Conservation (phyloP, 768 basidiomycete species). For the Omphalotus guepiniiformis region DNA sequence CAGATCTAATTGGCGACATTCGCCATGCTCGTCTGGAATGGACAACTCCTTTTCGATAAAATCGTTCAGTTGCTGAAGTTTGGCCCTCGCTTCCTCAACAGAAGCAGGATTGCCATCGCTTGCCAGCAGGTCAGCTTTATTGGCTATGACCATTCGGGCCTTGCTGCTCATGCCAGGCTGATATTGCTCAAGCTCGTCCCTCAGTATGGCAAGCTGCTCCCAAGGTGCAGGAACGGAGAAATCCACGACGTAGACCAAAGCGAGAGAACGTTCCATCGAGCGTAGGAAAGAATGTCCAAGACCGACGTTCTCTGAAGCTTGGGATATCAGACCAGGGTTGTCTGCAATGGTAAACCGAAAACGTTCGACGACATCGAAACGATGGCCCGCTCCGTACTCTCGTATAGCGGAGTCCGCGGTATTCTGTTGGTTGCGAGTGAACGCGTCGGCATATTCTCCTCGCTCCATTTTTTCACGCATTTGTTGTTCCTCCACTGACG, state of each 20-base stretch:
- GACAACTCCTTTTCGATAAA: constrained; percentile 49
- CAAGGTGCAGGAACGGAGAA: constrained; percentile 70
- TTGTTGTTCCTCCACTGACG: constrained; percentile 46
- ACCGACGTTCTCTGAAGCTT: constrained; percentile 85
- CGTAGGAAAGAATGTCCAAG: constrained; percentile 92
- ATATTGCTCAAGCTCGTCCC: constrained; percentile 81
- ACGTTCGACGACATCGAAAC: constrained; percentile 61
- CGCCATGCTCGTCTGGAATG: constrained; percentile 16
- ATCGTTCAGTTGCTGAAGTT: constrained; percentile 51
- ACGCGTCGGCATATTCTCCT: constrained; percentile 48
- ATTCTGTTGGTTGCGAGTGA: constrained; percentile 44
- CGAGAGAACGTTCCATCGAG: constrained; percentile 87
- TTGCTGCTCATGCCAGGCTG: constrained; percentile 73
- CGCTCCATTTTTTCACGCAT: constrained; percentile 42
- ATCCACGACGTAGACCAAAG: constrained; percentile 91
- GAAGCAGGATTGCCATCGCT: constrained; percentile 41
- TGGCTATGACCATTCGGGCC: constrained; percentile 81
- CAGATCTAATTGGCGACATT: constrained; percentile 50
- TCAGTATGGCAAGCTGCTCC: constrained; percentile 68
- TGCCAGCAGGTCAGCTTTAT: constrained; percentile 89
- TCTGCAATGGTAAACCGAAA: constrained; percentile 96
- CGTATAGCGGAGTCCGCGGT: constrained; percentile 1
- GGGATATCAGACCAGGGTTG: constrained; percentile 88
- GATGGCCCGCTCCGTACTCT: constrained; percentile 35
- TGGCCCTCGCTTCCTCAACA: constrained; percentile 50